Evolutionary conservation across 768 basidiomycete species (phyloP), one percentile per base, ranked within the genome.

Genomic region (Boletus huronensis): DNA sequence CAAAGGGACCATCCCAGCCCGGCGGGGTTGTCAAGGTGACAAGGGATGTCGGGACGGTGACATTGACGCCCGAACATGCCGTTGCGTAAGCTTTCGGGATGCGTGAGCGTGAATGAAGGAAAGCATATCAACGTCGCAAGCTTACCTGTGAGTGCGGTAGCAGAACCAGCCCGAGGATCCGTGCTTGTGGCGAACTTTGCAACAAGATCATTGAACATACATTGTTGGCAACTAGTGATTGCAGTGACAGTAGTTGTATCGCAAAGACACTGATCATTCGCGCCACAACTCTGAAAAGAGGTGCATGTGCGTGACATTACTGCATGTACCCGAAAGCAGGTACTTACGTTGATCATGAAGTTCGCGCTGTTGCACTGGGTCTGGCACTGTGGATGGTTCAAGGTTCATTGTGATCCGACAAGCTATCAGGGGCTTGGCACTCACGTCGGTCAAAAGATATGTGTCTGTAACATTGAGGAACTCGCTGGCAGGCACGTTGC

Each of bases 1-100:
- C 79, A 52, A 74, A 73, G 5, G 82, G 82, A 0, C 88, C 87
- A 59, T 87, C 77, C 88, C 86, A 89, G 57, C 59, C 68, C 0
- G 70, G 42, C 2, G 85, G 80, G 17, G 82, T 63, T 0, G 62
- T 51, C 35, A 90, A 73, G 1, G 75, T 68, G 21, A 75, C 72
- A 38, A 75, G 62, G 13, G 70, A 67, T 5, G 74, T 51, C 10
- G 74, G 55, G 41, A 85, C 58, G 16, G 73, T 74, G 21, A 73
- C 44, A 29, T 79, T 78, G 42, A 65, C 64, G 0, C 61, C 59
- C 25, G 53, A 52, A 65, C 87, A 88, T 1, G 76, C 74, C 9
- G 74, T 55, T 4, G 75, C 71, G 60, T 87, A 90, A n/a, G 77
- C 87, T 87, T 62, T 21, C 45, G 38, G 5, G 23, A 16, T 28